A percentile compares a stretch with the other conserved stretches of the same genome.
Conservation (phyloP, 345 rosid species). For the Gossypioides kirkii region DNA sequence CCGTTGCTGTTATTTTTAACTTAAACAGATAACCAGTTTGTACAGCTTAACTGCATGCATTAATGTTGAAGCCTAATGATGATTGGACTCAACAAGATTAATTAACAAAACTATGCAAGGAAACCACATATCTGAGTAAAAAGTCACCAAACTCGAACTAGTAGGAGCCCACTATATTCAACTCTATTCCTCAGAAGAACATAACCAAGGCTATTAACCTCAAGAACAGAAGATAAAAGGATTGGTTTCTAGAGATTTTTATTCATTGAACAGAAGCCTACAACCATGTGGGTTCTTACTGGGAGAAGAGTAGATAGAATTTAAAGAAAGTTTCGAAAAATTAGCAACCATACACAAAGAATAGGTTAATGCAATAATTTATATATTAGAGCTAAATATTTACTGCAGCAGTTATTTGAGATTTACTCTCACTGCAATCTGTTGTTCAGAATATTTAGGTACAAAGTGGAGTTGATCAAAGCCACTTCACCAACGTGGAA, state of each 20-base stretch:
- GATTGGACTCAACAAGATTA: background rate
- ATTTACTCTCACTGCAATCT: background rate
- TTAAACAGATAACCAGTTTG: background rate
- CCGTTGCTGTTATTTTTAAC: background rate
- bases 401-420: background rate
- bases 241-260: background rate
- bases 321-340: background rate
- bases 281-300: background rate
- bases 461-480: background rate
- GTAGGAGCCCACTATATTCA: background rate
- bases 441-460: background rate
- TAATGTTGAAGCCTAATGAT: background rate
- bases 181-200: background rate
- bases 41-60: background rate
- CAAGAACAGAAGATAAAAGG: background rate
- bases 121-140: background rate
- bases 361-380: background rate
- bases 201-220: background rate
- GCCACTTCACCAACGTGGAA: background rate
- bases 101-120: background rate
- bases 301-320: background rate
- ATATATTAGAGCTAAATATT: background rate
- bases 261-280: background rate
- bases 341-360: background rate
- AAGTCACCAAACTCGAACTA: background rate